Evolutionary conservation across 2,329 filamentous ascomycete genomes (phyloP).

Genomic region (Diaporthe sp.): DNA sequence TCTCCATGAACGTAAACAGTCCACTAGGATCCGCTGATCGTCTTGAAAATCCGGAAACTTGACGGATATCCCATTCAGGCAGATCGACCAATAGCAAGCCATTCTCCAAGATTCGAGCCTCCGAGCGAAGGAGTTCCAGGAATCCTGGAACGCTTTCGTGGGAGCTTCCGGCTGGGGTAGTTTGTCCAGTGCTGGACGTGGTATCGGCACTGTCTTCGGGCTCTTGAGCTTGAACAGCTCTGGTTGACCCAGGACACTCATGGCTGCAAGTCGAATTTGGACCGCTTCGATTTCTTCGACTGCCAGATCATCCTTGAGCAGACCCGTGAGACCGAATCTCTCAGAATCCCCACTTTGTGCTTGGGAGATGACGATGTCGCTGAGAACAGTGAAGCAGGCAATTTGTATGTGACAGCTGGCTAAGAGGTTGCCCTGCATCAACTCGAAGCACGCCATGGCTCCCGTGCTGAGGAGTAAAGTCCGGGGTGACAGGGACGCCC

Average conservation of each 20-base stretch:
- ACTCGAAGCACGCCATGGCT: conserved; percentile 10
- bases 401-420: neutral
- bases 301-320: neutral
- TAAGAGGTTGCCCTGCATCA: neutral
- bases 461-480: neutral
- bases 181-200: neutral
- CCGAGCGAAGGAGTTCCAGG: neutral
- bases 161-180: neutral
- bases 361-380: neutral
- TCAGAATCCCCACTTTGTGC: neutral
- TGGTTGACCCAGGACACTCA: neutral
- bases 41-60: neutral
- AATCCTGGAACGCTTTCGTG: neutral
- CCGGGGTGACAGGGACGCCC: neutral
- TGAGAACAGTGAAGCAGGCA: neutral
- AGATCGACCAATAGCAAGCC: conserved; percentile 5
- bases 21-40: neutral
- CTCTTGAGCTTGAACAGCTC: neutral
- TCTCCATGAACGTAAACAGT: neutral
- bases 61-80: neutral
- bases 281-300: conserved; percentile 11
- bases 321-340: neutral
- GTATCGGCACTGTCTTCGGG: neutral
- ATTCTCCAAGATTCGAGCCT: neutral
- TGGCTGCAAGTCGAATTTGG: neutral